Evolutionary conservation across 1,139 yeast species (phyloP).

Genomic region (Saccharomyces hybrid): DNA sequence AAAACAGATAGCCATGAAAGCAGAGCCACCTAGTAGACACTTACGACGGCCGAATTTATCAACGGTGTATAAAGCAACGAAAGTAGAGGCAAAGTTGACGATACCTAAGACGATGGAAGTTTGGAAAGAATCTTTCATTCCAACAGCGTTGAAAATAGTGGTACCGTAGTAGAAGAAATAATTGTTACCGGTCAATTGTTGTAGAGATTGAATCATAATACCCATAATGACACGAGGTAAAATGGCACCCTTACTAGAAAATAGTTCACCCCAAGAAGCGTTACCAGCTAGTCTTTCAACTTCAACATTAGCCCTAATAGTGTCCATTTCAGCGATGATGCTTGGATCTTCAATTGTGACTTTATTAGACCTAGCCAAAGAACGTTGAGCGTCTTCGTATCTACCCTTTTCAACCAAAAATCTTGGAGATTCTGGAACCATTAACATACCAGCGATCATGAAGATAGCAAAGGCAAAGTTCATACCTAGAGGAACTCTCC

Average conservation of each 20-base stretch:
- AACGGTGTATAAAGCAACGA: slow-evolving; percentile 54
- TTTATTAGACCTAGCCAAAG: slow-evolving; percentile 40
- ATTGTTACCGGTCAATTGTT: slow-evolving; percentile 70
- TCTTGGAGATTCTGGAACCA: slow-evolving; percentile 74
- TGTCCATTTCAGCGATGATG: slow-evolving; percentile 49
- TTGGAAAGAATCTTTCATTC: slow-evolving; percentile 58
- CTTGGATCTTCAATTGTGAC: slow-evolving; percentile 38
- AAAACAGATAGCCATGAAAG: slow-evolving; percentile 54
- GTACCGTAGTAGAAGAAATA: slow-evolving; percentile 74
- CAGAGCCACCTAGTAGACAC: slow-evolving; percentile 52
- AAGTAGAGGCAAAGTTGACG: slow-evolving; percentile 66
- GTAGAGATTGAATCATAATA: slow-evolving; percentile 53
- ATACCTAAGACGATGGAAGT: slow-evolving; percentile 67
- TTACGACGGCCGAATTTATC: slow-evolving; percentile 61
- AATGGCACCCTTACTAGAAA: slow-evolving; percentile 32
- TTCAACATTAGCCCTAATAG: slow-evolving; percentile 53
- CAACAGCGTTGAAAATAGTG: slow-evolving; percentile 63
- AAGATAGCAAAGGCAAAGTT: slow-evolving; percentile 37
- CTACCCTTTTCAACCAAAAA: slow-evolving; percentile 47
- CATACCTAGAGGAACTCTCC: slow-evolving; percentile 52
- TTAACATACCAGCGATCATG: slow-evolving; percentile 44
- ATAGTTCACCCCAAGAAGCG: slow-evolving; percentile 34
- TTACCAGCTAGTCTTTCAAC: slow-evolving; percentile 34
- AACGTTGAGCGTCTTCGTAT: slow-evolving; percentile 47
- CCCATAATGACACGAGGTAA: slow-evolving; percentile 57